phyloP scores from a whole-genome alignment of 2,329 filamentous ascomycete genomes.

The Xylariaceae sp. region DNA sequence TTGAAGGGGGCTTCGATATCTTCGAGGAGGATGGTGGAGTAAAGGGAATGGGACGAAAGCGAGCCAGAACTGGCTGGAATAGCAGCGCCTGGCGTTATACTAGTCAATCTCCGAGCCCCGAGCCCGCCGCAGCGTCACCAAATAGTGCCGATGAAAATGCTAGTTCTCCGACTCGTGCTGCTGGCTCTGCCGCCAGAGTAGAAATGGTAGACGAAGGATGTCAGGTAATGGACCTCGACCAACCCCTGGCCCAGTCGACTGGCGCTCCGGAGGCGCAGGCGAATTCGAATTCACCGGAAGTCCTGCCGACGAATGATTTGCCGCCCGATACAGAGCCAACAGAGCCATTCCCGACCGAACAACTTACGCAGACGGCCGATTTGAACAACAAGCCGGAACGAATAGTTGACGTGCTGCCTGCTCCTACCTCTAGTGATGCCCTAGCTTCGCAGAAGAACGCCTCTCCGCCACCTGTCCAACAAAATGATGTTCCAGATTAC shows the following conservation, averaged over 20 bases:
- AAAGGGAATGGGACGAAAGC: conserved; percentile 61
- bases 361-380: neutral
- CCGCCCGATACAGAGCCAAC: neutral
- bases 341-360: neutral
- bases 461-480: neutral
- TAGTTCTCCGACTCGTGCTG: conserved; percentile 21
- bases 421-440: neutral
- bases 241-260: conserved; percentile 16
- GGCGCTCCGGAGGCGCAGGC: conserved; percentile 6
- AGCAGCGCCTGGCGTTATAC: conserved; percentile 70
- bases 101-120: conserved; percentile 67
- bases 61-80: conserved; percentile 62
- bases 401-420: neutral
- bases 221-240: conserved; percentile 38
- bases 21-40: conserved; percentile 66
- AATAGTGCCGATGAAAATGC: conserved; percentile 16
- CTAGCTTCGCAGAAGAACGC: neutral
- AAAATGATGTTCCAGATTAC: neutral
- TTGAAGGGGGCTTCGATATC: conserved; percentile 61
- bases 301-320: neutral
- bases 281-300: neutral
- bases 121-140: conserved; percentile 33
- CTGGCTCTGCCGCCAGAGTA: conserved; percentile 22
- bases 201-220: conserved; percentile 38
- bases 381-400: neutral